Base-by-base conservation (phyloP, 2,329 filamentous ascomycete genomes). In the Blumeriella jaapii region DNA sequence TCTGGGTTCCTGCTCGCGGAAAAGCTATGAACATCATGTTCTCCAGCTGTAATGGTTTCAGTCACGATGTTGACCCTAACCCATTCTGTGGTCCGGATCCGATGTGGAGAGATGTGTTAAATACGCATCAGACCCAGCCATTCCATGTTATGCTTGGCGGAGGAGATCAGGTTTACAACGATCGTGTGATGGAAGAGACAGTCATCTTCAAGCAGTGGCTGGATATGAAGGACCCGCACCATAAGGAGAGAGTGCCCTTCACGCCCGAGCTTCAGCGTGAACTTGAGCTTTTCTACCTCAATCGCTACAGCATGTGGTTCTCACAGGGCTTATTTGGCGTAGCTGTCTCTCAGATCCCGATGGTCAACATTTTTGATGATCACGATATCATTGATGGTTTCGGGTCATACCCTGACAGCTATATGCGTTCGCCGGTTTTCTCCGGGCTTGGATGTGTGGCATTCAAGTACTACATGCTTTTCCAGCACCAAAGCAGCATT, bases 21-120 rank as follows among this genome's bases (percentile, higher is more conserved):
- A 71, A 93, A 56, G 74, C 82, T 2, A 98, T 98, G 91, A 95
- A 96, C 61, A 83, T 95, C 56, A 94, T 96, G 86, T 98, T 95
- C 62, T 74, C 96, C 62, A 94, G 82, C 56, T 94, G 91, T 64
- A 98, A 98, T 56, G 91, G 93, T 2, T 98, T 98, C 64, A 89
- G 84, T 49, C 58, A 80, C 33, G 80, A 73, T 38, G 82, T 82
- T 15, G 78, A 93, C 43, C 64, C 85, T 0, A 71, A 93, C 54
- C 69, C 78, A 29, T 80, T 95, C 55, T 91, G 80, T 53, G 91
- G 91, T 0, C 91, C 93, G 0, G 91, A 98, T 59, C 91, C 91
- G 1, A 69, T 98, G 60, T 98, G 93, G 91, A 79, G 89, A 36
- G 91, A 98, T 56, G 85, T 96, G 5, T 66, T 96, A 42, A 95